Evolutionary conservation across 371 early-diverging fungal species (phyloP).

Genomic region (Batkoa obscura): DNA sequence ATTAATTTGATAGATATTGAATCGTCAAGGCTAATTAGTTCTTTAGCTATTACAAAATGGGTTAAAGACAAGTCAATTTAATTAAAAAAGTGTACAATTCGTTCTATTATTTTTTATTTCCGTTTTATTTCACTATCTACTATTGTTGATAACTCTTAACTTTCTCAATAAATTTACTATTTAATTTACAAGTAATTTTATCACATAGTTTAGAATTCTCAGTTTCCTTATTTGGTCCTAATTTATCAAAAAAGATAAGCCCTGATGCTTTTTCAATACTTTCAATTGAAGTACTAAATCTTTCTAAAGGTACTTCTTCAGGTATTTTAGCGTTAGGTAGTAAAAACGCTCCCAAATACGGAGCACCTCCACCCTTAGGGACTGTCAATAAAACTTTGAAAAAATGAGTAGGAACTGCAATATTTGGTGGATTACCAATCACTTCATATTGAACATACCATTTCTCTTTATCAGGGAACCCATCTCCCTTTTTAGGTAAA

Average conservation of each 20-base stretch:
- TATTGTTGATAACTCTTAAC: background rate
- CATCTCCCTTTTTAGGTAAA: slow-evolving; percentile 40
- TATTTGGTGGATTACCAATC: slow-evolving; percentile 70
- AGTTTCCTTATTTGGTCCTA: slow-evolving; percentile 19
- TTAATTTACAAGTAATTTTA: slow-evolving; percentile 10
- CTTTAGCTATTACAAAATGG: slow-evolving; percentile 61
- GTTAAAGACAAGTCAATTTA: slow-evolving; percentile 17
- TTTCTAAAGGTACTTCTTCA: slow-evolving; percentile 36
- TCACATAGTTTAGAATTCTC: slow-evolving; percentile 17
- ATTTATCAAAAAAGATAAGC: slow-evolving; percentile 47
- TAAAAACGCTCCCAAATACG: slow-evolving; percentile 53
- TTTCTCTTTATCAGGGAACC: slow-evolving; percentile 48
- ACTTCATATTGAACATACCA: slow-evolving; percentile 74
- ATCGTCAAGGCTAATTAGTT: slow-evolving; percentile 73
- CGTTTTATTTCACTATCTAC: too few relatives aligned
- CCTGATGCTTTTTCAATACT: slow-evolving; percentile 60
- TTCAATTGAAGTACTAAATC: slow-evolving; percentile 56
- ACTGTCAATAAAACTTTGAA: slow-evolving; percentile 63
- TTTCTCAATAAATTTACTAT: background rate
- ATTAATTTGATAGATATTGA: slow-evolving; percentile 68
- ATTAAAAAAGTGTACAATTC: too few relatives aligned
- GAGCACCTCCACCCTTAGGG: slow-evolving; percentile 12
- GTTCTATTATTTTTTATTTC: too few relatives aligned
- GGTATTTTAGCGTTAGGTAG: slow-evolving; percentile 65
- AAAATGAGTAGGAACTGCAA: slow-evolving; percentile 86